Evolutionary conservation across 257 asterid genomes (phyloP), one percentile per base, ranked within the genome.

Genomic region (Leptodermis oblonga): DNA sequence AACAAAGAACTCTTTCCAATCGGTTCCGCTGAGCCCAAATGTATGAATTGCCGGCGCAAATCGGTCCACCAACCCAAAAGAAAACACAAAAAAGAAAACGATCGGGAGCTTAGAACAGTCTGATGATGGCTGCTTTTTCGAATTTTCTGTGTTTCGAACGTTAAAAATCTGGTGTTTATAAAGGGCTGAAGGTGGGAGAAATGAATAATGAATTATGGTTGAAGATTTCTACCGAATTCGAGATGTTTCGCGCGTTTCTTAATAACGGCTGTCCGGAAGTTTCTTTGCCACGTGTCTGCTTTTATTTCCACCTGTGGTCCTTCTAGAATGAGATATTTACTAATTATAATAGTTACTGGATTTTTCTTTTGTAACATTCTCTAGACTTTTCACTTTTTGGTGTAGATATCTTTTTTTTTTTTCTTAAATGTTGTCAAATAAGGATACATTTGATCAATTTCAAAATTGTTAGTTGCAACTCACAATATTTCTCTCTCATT

Each of bases 191-290:
- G 6, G 5, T 3, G 68, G 25, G 39, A 1, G 42, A 33, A 53
- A 4, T n/a, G 10, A 7, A n/a, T n/a, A n/a, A 20, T 42, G 48
- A n/a, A 42, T 22, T 31, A 36, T 23, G 53, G 74, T 31, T 15
- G 68, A 36, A 28, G 14, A 25, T 53, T 76, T 84, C 95, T 70
- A 80, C 80, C 34, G 75, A 30, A 39, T 84, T 89, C 96, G 75
- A 86, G 97, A 90, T 62, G 72, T 68, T 85, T 87, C 93, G 79
- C 83, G 91, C 86, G 76, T 58, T 65, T 69, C 53, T 67, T 1
- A 10, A 8, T 37, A 14, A 5, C 15, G 64, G 15, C 12, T 25
- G 7, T 65, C 58, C 12, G n/a, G 65, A 30, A 3, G 11, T 61
- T 69, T 60, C 59, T 11, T 37, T 9, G 60, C 69, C 78, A 74